phyloP scores from a whole-genome alignment of 2,329 filamentous ascomycete species.

The Alternaria atra region DNA sequence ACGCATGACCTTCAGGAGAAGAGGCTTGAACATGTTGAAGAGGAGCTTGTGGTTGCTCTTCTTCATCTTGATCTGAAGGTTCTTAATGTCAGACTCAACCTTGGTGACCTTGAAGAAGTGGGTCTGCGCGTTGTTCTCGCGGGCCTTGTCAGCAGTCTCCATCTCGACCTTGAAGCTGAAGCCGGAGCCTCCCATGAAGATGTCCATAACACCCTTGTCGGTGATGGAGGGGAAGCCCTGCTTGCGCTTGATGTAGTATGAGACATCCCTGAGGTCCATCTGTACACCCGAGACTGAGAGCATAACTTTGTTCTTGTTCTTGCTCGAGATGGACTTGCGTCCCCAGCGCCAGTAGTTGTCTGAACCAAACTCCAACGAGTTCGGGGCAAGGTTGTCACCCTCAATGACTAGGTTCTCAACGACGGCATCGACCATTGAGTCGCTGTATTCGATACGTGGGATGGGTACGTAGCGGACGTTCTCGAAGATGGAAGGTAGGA shows the following conservation, averaged over 20 bases:
- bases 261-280: constrained; percentile 81
- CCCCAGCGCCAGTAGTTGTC: constrained; percentile 97
- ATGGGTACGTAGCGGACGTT: constrained; percentile 89
- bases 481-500: constrained; percentile 83
- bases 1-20: constrained; percentile 83
- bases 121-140: constrained; percentile 65
- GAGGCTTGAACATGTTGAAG: constrained; percentile 84
- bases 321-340: constrained; percentile 84
- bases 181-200: constrained; percentile 85
- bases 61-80: constrained; percentile 88
- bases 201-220: constrained; percentile 87
- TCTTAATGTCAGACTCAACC: constrained; percentile 81
- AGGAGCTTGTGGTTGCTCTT: constrained; percentile 95
- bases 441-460: constrained; percentile 91
- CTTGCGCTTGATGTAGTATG: constrained; percentile 96
- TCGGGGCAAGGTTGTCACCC: constrained; percentile 96
- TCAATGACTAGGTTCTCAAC: constrained; percentile 96
- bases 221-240: constrained; percentile 87
- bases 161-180: constrained; percentile 92
- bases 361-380: constrained; percentile 84
- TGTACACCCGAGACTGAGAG: constrained; percentile 89
- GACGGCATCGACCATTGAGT: constrained; percentile 83
- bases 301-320: constrained; percentile 84
- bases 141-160: constrained; percentile 74
- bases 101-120: constrained; percentile 96